Percentiles rank a stretch among this genome's conserved stretches.
Evolutionary conservation across 1,284 basidiomycete species (phyloP).

Genomic region (Tetrapyrgos nigripes): DNA sequence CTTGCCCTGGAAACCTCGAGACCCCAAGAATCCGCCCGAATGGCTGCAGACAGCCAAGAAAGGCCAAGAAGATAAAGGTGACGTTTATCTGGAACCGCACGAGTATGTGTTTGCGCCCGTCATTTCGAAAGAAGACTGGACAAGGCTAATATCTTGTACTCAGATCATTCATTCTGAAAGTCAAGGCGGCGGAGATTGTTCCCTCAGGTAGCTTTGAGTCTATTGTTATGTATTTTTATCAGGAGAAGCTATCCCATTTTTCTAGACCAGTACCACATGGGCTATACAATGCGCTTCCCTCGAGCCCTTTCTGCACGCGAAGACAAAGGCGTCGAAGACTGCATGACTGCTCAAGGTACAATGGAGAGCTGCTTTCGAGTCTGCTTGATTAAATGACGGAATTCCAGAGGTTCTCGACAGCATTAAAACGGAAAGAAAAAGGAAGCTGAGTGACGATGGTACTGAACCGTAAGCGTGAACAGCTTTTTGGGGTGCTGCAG

Average conservation of each 20-base stretch:
- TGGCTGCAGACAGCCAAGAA: conserved; percentile 67
- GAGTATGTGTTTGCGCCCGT: conserved; percentile 54
- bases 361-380: conserved; percentile 4
- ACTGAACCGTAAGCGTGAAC: conserved; percentile 50
- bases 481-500: conserved; percentile 1
- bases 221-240: not conserved
- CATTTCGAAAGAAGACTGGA: too few species aligned
- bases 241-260: not conserved
- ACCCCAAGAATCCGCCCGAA: conserved; percentile 65
- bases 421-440: conserved; percentile 67
- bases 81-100: conserved; percentile 80
- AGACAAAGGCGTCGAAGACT: conserved; percentile 71
- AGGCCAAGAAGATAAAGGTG: conserved; percentile 75
- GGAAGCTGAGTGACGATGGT: conserved; percentile 66
- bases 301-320: conserved; percentile 83
- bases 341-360: conserved; percentile 71
- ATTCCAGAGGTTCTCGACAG: conserved; percentile 54
- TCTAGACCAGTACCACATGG: conserved; percentile 76
- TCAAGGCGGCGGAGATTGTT: conserved; percentile 91
- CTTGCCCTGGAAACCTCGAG: conserved; percentile 79
- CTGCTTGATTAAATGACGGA: not conserved
- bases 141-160: not conserved
- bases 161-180: conserved; percentile 87
- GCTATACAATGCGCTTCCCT: conserved; percentile 87
- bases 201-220: conserved; percentile 63